Percentiles rank a stretch among this genome's conserved stretches.
phyloP scores from a whole-genome alignment of 1,139 yeast genomes.

The Yamadazyma songkhlaensis region DNA sequence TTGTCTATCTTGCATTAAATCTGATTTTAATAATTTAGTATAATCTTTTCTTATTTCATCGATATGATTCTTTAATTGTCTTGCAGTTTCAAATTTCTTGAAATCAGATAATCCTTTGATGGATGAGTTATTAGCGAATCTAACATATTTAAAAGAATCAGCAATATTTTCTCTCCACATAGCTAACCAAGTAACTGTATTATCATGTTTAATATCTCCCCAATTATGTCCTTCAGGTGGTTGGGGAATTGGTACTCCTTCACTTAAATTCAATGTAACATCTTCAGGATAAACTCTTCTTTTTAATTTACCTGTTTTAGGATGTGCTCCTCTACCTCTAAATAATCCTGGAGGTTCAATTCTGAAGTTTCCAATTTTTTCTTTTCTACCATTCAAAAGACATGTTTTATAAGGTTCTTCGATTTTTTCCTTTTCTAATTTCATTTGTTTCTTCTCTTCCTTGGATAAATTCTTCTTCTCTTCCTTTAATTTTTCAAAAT shows the following conservation, averaged over 20 bases:
- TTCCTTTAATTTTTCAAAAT: slow-evolving; percentile 69
- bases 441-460: slow-evolving; percentile 70
- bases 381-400: slow-evolving; percentile 80
- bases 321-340: slow-evolving; percentile 96
- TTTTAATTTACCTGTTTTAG: slow-evolving; percentile 87
- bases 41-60: slow-evolving; percentile 76
- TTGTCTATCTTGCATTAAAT: slow-evolving; percentile 82
- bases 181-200: slow-evolving; percentile 92
- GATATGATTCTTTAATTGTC: slow-evolving; percentile 73
- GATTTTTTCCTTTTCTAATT: slow-evolving; percentile 65
- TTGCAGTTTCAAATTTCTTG: slow-evolving; percentile 90
- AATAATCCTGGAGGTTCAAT: slow-evolving; percentile 96
- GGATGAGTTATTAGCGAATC: slow-evolving; percentile 89
- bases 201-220: slow-evolving; percentile 88
- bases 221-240: slow-evolving; percentile 88
- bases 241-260: slow-evolving; percentile 67
- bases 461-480: slow-evolving; percentile 66
- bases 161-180: slow-evolving; percentile 96
- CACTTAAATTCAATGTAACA: slow-evolving; percentile 78
- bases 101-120: slow-evolving; percentile 88
- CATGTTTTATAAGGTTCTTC: slow-evolving; percentile 87
- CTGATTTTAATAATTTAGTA: slow-evolving; percentile 64
- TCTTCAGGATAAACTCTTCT: slow-evolving; percentile 87
- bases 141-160: slow-evolving; percentile 79
- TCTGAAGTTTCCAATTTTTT: slow-evolving; percentile 89